phyloP scores from a whole-genome alignment of 2,329 filamentous ascomycete genomes.

The Capronia epimyces region DNA sequence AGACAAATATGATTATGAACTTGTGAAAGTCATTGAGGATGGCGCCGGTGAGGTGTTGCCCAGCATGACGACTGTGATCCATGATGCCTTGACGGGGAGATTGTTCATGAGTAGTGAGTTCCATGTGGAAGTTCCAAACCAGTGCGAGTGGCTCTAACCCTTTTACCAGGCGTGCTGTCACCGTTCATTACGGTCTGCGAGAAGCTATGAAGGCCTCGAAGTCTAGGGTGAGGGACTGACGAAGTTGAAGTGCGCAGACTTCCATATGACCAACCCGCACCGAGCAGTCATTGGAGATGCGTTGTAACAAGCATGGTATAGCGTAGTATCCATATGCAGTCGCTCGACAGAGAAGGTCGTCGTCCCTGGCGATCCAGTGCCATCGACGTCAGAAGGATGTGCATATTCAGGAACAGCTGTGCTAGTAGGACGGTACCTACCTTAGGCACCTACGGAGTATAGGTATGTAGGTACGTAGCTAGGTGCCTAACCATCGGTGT shows the following conservation, averaged over 20 bases:
- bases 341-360: no score
- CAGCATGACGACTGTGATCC: conserved; percentile 30
- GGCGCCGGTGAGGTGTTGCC: conserved; percentile 29
- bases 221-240: background rate
- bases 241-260: background rate
- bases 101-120: conserved; percentile 31
- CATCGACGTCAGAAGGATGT: conserved; percentile 1
- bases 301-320: background rate
- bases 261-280: no score
- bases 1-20: conserved; percentile 22
- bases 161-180: conserved; percentile 26
- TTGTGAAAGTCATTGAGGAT: conserved; percentile 36
- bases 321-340: background rate
- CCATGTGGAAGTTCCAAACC: background rate
- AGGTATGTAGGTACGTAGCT: no score
- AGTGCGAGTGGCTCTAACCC: background rate
- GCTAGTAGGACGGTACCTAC: no score
- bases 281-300: no score
- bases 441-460: no score
- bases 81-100: conserved; percentile 33
- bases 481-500: no score
- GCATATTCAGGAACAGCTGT: background rate
- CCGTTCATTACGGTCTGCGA: conserved; percentile 29
- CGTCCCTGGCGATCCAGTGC: background rate
- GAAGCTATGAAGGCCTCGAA: conserved; percentile 2